Percentiles rank a stretch among this genome's conserved stretches.
phyloP scores from a whole-genome alignment of 805 yeast genomes.

The Starmerella davenportii region DNA sequence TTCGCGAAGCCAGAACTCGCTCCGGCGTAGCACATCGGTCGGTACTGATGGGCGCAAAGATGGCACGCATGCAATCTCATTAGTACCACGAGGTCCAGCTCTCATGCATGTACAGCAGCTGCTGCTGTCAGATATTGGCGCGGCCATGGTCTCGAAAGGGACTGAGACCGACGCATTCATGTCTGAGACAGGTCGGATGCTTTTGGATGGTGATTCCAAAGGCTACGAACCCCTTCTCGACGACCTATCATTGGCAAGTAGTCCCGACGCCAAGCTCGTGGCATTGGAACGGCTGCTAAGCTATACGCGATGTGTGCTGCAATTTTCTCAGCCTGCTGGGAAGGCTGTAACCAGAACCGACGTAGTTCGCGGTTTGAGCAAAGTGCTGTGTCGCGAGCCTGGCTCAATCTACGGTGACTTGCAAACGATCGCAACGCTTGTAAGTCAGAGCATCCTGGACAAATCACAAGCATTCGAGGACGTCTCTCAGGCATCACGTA shows the following conservation, averaged over 20 bases:
- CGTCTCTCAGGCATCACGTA: constrained; percentile 22
- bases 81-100: constrained; percentile 7
- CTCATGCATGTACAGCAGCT: constrained; percentile 13
- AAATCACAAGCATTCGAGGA: constrained; percentile 24
- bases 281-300: constrained; percentile 10
- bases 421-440: constrained; percentile 22
- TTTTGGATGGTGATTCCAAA: constrained; percentile 16
- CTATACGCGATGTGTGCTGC: constrained; percentile 6
- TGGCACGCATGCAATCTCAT: not conserved
- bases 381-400: constrained; percentile 19
- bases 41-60: not conserved
- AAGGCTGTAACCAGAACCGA: constrained; percentile 18
- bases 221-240: constrained; percentile 14
- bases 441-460: constrained; percentile 19
- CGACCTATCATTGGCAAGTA: constrained; percentile 9
- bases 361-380: constrained; percentile 21
- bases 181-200: constrained; percentile 18
- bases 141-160: constrained; percentile 17
- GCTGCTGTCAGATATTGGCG: constrained; percentile 21
- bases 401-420: constrained; percentile 22
- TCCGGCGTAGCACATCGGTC: constrained; percentile 1
- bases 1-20: constrained; percentile 10
- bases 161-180: constrained; percentile 23
- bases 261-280: constrained; percentile 13
- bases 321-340: not conserved